A percentile compares a stretch with the other conserved stretches of the same genome.
Conservation (phyloP, 108 stramenopile genomes). For the Phaeodactylum tricornutum region DNA sequence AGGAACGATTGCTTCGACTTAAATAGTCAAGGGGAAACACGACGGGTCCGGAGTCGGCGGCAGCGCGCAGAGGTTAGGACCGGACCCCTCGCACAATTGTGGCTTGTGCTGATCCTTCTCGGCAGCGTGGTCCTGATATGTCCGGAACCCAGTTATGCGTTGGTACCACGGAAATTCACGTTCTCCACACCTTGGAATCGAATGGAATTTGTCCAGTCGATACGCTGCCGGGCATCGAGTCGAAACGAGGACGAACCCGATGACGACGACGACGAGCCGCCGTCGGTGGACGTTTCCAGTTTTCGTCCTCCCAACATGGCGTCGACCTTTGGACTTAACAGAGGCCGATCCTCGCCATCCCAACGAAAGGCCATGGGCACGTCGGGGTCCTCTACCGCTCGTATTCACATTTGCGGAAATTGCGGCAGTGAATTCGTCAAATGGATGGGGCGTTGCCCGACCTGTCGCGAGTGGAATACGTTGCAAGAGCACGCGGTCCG, state of each 20-base stretch:
- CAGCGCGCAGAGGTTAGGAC: too few species aligned
- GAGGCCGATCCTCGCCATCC: slow-evolving; percentile 32
- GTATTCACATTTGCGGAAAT: slow-evolving; percentile 58
- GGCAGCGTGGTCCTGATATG: too few species aligned
- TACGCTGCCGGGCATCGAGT: not conserved
- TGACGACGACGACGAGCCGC: slow-evolving; percentile 48
- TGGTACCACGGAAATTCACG: too few species aligned
- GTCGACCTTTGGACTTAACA: slow-evolving; percentile 18
- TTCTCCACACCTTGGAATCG: too few species aligned
- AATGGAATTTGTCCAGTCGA: too few species aligned
- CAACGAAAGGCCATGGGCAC: slow-evolving; percentile 45
- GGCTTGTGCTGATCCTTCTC: too few species aligned
- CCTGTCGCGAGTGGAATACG: slow-evolving; percentile 89
- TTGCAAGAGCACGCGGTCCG: slow-evolving; percentile 57
- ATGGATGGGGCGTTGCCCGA: slow-evolving; percentile 87
- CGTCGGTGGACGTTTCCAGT: slow-evolving; percentile 42
- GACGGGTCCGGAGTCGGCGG: too few species aligned
- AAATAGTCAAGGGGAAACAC: too few species aligned
- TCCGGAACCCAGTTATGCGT: too few species aligned
- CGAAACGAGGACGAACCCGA: slow-evolving; percentile 42
- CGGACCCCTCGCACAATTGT: too few species aligned
- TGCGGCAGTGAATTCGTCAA: slow-evolving; percentile 85
- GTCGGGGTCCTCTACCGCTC: slow-evolving; percentile 25
- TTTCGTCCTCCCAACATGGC: slow-evolving; percentile 31
- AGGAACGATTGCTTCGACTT: too few species aligned